Conservation (phyloP, 225 moss, liverwort and hornwort species). For the Thuidium tamariscinum region DNA sequence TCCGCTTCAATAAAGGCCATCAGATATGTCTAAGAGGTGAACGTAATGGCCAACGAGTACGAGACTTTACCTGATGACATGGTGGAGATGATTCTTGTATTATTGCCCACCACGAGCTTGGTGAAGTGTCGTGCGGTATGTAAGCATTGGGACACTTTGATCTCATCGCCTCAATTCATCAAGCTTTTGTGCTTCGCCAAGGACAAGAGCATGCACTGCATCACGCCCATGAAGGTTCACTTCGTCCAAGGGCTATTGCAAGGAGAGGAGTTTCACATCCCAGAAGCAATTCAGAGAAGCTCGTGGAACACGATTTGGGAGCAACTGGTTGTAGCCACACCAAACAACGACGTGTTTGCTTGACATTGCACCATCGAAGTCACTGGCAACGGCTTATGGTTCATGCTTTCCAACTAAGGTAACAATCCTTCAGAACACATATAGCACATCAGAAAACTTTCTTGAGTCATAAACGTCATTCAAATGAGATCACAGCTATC, state of each 20-base stretch:
- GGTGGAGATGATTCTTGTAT: constrained; percentile 12
- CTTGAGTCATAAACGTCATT: not conserved
- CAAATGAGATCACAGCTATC: not conserved
- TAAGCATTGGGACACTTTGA: constrained; percentile 17
- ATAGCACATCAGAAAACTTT: not conserved
- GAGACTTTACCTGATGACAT: constrained; percentile 1
- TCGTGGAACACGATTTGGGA: constrained; percentile 27
- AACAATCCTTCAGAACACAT: not conserved
- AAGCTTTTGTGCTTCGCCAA: constrained; percentile 18
- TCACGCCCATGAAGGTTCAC: constrained; percentile 11
- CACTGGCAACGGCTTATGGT: not conserved
- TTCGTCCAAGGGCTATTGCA: constrained; percentile 13
- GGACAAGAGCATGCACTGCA: constrained; percentile 10
- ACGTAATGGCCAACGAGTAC: not conserved
- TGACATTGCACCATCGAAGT: not conserved
- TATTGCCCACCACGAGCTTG: constrained; percentile 15
- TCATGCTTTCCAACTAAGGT: not conserved
- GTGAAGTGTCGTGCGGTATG: constrained; percentile 7
- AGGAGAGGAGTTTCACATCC: not conserved
- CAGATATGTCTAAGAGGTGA: not conserved
- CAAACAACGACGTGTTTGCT: not conserved
- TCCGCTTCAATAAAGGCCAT: not conserved
- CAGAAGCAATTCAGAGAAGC: not conserved
- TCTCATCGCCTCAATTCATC: constrained; percentile 17
- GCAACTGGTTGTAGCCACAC: constrained; percentile 4